phyloP scores from a whole-genome alignment of 768 basidiomycete genomes.

The Pisolithus marmoratus region DNA sequence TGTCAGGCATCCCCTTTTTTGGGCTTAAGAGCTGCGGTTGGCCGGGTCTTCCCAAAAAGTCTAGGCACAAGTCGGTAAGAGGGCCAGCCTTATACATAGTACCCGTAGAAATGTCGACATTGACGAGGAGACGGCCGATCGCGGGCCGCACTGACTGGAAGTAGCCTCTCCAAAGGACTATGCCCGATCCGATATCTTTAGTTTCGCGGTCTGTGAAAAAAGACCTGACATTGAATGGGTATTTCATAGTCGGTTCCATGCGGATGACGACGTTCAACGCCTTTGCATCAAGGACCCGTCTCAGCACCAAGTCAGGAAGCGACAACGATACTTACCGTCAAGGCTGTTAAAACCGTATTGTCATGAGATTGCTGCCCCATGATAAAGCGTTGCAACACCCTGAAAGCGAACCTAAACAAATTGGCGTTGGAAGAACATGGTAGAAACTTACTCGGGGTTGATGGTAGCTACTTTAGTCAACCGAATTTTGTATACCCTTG shows the following conservation, averaged over 20 bases:
- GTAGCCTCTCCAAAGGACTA: conserved; percentile 73
- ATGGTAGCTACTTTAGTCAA: conserved; percentile 55
- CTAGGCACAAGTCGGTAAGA: conserved; percentile 53
- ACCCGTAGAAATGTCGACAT: conserved; percentile 74
- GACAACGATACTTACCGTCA: conserved; percentile 41
- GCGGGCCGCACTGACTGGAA: conserved; percentile 76
- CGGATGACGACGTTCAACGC: conserved; percentile 71
- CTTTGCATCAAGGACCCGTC: conserved; percentile 27
- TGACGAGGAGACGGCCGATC: conserved; percentile 58
- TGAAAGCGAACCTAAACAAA: conserved; percentile 22
- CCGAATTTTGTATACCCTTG: conserved; percentile 63
- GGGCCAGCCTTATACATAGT: conserved; percentile 67
- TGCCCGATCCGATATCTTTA: conserved; percentile 51
- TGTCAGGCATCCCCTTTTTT: conserved; percentile 38
- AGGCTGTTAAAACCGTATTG: conserved; percentile 59
- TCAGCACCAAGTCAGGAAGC: not conserved
- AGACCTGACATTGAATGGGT: conserved; percentile 68
- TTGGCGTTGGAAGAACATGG: conserved; percentile 15
- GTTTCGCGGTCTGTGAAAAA: conserved; percentile 62
- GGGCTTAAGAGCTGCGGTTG: conserved; percentile 35
- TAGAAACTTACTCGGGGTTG: conserved; percentile 43
- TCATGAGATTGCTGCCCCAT: conserved; percentile 62
- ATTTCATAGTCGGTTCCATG: conserved; percentile 63
- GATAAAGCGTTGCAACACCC: conserved; percentile 60
- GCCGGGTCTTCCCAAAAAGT: conserved; percentile 38